phyloP scores from a whole-genome alignment of 73 alveolate species.

The Paramecium octaurelia region DNA sequence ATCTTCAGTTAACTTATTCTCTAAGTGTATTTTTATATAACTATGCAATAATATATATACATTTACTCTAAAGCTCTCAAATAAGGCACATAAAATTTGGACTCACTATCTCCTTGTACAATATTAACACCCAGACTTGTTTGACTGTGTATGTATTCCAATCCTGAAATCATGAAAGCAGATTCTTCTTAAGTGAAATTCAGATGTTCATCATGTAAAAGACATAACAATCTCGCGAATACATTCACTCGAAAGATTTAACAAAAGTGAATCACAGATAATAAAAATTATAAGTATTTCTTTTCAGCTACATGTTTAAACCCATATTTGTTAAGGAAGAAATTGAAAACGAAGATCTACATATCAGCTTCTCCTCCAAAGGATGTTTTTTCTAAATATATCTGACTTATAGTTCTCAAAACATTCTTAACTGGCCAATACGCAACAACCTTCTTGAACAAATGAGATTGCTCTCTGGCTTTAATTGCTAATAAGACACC shows the following conservation, averaged over 20 bases:
- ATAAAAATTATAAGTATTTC: constrained; percentile 43
- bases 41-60: not conserved
- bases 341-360: constrained; percentile 51
- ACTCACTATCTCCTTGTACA: constrained; percentile 21
- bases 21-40: constrained; percentile 49
- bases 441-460: constrained; percentile 27
- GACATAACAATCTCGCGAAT: constrained; percentile 44
- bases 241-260: constrained; percentile 53
- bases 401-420: not conserved
- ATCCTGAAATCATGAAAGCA: constrained; percentile 26
- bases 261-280: constrained; percentile 48
- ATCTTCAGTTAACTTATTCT: constrained; percentile 45
- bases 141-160: constrained; percentile 23
- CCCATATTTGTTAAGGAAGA: constrained; percentile 53
- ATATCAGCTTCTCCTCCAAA: not conserved
- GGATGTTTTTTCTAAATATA: not conserved
- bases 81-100: constrained; percentile 47
- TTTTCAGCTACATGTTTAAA: constrained; percentile 63
- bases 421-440: constrained; percentile 59
- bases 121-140: constrained; percentile 49
- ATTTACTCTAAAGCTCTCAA: constrained; percentile 56
- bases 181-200: constrained; percentile 52
- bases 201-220: constrained; percentile 27
- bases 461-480: constrained; percentile 32
- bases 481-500: not conserved